Evolutionary conservation across 345 rosid genomes (phyloP).

Genomic region (Euphorbia pulcherrima): DNA sequence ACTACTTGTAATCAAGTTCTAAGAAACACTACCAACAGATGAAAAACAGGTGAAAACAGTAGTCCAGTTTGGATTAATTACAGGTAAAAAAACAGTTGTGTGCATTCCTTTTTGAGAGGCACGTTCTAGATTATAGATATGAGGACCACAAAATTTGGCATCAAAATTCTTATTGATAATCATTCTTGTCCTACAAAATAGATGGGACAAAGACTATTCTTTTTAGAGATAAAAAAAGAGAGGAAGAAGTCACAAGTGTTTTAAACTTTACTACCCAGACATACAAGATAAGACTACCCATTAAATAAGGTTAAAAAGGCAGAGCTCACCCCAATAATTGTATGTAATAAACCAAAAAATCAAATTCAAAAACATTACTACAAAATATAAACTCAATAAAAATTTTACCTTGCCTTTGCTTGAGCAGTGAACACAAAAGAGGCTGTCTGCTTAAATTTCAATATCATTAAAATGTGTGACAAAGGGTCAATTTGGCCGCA

Average conservation of each 20-base stretch:
- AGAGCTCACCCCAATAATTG: neutral
- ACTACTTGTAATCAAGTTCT: too few relatives aligned
- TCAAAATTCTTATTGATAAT: neutral
- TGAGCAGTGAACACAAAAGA: too few relatives aligned
- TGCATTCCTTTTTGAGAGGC: constrained; percentile 14
- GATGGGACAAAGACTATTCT: constrained; percentile 8
- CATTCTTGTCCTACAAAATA: neutral
- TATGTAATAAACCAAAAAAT: neutral
- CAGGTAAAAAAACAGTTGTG: constrained; percentile 10
- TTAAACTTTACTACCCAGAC: neutral
- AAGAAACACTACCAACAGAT: neutral
- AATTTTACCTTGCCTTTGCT: too few relatives aligned
- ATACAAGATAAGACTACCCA: constrained; percentile 6
- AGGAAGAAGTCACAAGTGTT: constrained; percentile 7
- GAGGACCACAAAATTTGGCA: constrained; percentile 26
- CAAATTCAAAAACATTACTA: neutral
- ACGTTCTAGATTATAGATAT: constrained; percentile 9
- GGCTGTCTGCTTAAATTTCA: too few relatives aligned
- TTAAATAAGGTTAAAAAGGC: neutral
- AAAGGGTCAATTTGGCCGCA: too few relatives aligned
- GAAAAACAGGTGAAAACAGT: neutral
- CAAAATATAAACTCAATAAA: too few relatives aligned
- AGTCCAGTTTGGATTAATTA: constrained; percentile 23
- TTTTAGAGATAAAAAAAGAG: constrained; percentile 2
- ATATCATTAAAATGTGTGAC: too few relatives aligned